These are phyloP conservation scores for Tetratostichococcus sp. DNA, from an alignment of 139 green algal genomes.

Conservation along the genomic window DNA sequence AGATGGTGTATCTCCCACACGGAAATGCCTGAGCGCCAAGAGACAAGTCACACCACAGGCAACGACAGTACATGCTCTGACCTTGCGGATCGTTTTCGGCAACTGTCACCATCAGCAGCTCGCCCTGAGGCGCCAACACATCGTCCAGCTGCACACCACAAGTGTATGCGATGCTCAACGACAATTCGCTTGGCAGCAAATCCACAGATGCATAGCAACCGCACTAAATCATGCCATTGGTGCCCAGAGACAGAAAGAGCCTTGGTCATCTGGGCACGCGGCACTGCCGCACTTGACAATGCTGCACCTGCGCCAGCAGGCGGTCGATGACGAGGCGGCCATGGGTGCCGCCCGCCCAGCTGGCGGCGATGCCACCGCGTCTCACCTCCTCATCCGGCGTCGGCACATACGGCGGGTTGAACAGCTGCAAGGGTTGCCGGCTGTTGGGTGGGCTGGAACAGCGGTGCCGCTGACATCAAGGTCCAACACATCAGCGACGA, in stretches of 20 bases:
- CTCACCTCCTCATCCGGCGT: constrained; percentile 87
- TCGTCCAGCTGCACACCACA: constrained; percentile 47
- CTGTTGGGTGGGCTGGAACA: too few relatives aligned
- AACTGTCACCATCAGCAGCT: constrained; percentile 75
- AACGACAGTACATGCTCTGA: too few relatives aligned
- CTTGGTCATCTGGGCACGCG: too few relatives aligned
- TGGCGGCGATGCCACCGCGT: constrained; percentile 51
- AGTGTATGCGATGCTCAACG: too few relatives aligned
- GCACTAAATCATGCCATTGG: not conserved
- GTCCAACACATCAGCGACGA: too few relatives aligned
- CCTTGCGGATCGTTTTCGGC: constrained; percentile 69
- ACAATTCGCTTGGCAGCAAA: too few relatives aligned
- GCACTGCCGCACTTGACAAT: too few relatives aligned
- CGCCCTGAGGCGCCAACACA: constrained; percentile 44
- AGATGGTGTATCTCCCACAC: too few relatives aligned
- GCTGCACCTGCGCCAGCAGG: constrained; percentile 66
- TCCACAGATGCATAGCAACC: not conserved
- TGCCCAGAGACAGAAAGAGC: not conserved
- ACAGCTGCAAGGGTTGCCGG: constrained; percentile 70
- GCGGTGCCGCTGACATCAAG: too few relatives aligned
- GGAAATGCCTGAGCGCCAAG: too few relatives aligned
- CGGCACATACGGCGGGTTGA: constrained; percentile 97
- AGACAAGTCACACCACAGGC: too few relatives aligned
- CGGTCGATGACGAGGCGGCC: constrained; percentile 81
- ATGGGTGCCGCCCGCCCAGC: constrained; percentile 81